Evolutionary conservation across 2,329 filamentous ascomycete species (phyloP).

Genomic region (Aspergillus versicolor): DNA sequence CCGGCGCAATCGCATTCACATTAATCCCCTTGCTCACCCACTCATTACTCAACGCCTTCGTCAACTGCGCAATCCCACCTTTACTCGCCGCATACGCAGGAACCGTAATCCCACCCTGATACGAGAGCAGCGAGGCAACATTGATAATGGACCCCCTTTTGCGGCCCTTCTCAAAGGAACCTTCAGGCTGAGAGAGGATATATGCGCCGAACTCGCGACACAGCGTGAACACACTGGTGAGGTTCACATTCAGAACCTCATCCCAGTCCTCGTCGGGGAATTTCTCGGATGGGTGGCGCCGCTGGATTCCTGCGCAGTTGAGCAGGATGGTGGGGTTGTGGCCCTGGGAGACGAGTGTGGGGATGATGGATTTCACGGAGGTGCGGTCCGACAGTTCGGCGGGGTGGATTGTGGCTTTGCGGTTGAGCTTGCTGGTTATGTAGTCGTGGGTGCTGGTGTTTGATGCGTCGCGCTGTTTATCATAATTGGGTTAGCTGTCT

Average conservation of each 20-base stretch:
- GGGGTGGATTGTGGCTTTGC: conserved; percentile 44
- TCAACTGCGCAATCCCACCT: conserved; percentile 80
- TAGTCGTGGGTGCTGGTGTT: conserved; percentile 46
- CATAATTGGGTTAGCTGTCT: neutral
- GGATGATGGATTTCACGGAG: conserved; percentile 42
- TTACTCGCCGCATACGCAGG: conserved; percentile 86
- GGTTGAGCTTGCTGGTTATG: conserved; percentile 35
- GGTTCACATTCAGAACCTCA: conserved; percentile 80
- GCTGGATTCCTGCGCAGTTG: conserved; percentile 85
- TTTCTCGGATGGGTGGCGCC: conserved; percentile 69
- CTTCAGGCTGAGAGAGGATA: conserved; percentile 31
- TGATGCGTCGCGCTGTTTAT: conserved; percentile 53
- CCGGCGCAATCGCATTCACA: conserved; percentile 54
- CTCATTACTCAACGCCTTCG: conserved; percentile 82
- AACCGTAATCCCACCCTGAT: conserved; percentile 85
- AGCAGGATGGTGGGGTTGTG: conserved; percentile 73
- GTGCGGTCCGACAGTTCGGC: conserved; percentile 45
- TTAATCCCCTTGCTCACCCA: conserved; percentile 77
- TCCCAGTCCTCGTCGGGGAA: conserved; percentile 79
- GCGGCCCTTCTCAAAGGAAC: conserved; percentile 14
- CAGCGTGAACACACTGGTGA: conserved; percentile 22
- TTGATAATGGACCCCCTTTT: conserved; percentile 65
- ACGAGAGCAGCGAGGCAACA: conserved; percentile 75
- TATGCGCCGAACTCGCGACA: conserved; percentile 39
- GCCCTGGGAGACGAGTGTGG: conserved; percentile 39